phyloP scores from a whole-genome alignment of 2,329 filamentous ascomycete species.

The Penicillium sp. region DNA sequence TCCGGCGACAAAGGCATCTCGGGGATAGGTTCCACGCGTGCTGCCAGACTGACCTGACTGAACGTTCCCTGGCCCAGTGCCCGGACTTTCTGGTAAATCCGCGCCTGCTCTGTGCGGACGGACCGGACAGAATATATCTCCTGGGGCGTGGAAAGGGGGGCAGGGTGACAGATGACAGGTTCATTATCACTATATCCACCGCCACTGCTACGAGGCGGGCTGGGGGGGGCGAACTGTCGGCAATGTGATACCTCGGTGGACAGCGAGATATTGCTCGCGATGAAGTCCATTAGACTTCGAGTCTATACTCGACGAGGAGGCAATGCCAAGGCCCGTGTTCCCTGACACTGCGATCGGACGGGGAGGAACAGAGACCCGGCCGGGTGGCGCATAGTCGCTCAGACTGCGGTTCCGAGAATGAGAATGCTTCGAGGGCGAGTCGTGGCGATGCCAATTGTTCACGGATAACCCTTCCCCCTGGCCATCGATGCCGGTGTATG shows the following conservation, averaged over 20 bases:
- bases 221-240: slow-evolving; percentile 66
- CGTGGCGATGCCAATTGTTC: slow-evolving; percentile 24
- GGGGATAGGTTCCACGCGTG: slow-evolving; percentile 64
- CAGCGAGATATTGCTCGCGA: slow-evolving; percentile 77
- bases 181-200: slow-evolving; percentile 50
- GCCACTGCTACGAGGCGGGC: slow-evolving; percentile 74
- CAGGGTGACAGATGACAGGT: slow-evolving; percentile 25
- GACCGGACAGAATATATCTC: slow-evolving; percentile 71
- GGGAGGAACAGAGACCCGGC: slow-evolving; percentile 59
- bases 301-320: slow-evolving; percentile 49
- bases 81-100: slow-evolving; percentile 76
- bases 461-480: slow-evolving; percentile 28
- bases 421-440: slow-evolving; percentile 49
- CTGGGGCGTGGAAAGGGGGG: slow-evolving; percentile 24
- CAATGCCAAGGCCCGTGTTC: slow-evolving; percentile 47
- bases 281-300: slow-evolving; percentile 51
- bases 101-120: slow-evolving; percentile 65
- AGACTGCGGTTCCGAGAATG: slow-evolving; percentile 76
- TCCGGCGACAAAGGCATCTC: slow-evolving; percentile 24
- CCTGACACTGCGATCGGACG: slow-evolving; percentile 73
- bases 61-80: slow-evolving; percentile 90
- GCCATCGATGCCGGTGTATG: slow-evolving; percentile 43
- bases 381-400: slow-evolving; percentile 81
- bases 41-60: slow-evolving; percentile 88
- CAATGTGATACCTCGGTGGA: slow-evolving; percentile 68